Evolutionary conservation across 1,139 yeast species (phyloP), one percentile per base, ranked within the genome.

Genomic region (Tardiomyces blankii): DNA sequence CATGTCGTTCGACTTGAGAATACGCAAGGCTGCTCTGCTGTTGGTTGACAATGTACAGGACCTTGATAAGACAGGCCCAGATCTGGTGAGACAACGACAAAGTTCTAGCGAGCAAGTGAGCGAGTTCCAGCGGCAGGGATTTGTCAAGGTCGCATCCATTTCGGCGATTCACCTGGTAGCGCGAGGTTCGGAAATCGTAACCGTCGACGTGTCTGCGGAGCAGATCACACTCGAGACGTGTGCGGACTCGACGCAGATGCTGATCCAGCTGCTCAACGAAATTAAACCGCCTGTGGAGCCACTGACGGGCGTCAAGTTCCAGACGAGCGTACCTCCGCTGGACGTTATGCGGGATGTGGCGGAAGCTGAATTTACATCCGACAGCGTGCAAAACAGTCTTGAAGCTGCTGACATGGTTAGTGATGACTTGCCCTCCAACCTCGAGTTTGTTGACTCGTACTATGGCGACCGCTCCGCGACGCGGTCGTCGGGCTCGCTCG

Each of bases 241-340:
- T 65, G 91, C 96, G 0, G 97, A 89, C 61, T 86, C 96, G 0
- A 73, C 80, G 0, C 82, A 85, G 56, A 77, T 89, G 6, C 63
- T 88, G 40, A 53, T 77, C 2, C 94, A 83, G 53, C 58, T 85
- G 18, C 51, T 82, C 13, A 80, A 77, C 51, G 95, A 87, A 55
- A 67, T 88, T 57, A 85, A 82, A 54, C 76, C 77, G 12, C 89
- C 89, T 0, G 65, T 84, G 3, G 67, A 58, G 32, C 53, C 54
- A 3, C 35, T 47, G 6, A 43, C 45, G 7, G 78, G 78, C 21
- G 72, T 63, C 69, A 71, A 54, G 44, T 63, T 57, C 47, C 58
- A 54, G 38, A 58, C 63, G 1, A 58, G 57, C 33, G 49, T 55
- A 1, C 52, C 64, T 0, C 68, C 66, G 2, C 54, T 81, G 5